Percentiles rank a stretch among this genome's conserved stretches.
These are phyloP conservation scores for Toxoplasma gondii DNA, from an alignment of 169 alveolate species.

Conservation along the genomic window DNA sequence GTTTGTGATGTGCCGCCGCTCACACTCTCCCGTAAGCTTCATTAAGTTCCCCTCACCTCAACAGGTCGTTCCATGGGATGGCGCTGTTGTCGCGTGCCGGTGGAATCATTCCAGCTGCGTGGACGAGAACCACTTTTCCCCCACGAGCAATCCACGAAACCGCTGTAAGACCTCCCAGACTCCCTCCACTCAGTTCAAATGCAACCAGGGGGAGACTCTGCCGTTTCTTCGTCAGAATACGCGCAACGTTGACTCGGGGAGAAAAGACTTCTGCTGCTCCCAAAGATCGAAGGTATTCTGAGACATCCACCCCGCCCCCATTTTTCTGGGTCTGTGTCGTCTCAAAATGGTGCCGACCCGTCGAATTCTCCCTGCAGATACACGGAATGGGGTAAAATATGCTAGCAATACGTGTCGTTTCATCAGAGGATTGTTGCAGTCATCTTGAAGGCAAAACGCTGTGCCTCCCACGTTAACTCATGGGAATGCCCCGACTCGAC, in stretches of 20 bases:
- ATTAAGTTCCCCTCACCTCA: neutral
- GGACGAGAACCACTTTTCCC: slow-evolving; percentile 11
- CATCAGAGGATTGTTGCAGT: no score
- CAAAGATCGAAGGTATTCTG: neutral
- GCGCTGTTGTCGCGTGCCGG: neutral
- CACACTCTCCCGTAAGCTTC: neutral
- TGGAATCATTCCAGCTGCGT: neutral
- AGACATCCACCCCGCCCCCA: no score
- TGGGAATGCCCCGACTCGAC: no score
- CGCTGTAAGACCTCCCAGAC: neutral
- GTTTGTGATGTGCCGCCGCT: no score
- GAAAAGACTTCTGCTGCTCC: neutral
- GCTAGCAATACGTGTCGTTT: no score
- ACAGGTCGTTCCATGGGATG: neutral
- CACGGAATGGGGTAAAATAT: no score
- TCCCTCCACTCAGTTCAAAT: slow-evolving; percentile 7
- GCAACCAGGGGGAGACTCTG: slow-evolving; percentile 24
- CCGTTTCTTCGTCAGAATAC: neutral
- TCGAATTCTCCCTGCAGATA: no score
- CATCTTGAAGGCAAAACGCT: no score
- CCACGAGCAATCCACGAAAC: neutral
- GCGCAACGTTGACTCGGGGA: neutral
- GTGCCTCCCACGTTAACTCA: no score
- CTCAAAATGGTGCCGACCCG: no score
- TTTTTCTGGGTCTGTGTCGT: no score